phyloP scores from a whole-genome alignment of 768 basidiomycete genomes.

The Pleurotus giganteus region DNA sequence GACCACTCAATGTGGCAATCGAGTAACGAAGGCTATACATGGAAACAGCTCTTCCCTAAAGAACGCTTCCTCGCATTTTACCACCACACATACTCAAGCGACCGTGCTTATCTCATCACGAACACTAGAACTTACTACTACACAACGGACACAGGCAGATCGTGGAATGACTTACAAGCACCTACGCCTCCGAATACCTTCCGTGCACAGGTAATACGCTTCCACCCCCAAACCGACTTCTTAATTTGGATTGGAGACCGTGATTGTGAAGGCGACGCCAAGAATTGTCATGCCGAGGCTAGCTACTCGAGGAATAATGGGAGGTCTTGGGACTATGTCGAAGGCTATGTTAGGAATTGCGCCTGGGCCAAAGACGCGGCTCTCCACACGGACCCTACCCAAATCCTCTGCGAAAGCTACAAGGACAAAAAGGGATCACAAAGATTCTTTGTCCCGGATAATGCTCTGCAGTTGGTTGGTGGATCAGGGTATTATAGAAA shows the following conservation, averaged over 20 bases:
- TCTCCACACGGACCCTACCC: slow-evolving; percentile 76
- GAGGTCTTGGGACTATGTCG: slow-evolving; percentile 69
- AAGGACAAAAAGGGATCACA: slow-evolving; percentile 81
- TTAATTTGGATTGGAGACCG: slow-evolving; percentile 87
- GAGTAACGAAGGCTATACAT: slow-evolving; percentile 91
- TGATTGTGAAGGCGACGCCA: slow-evolving; percentile 48
- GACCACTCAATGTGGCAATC: slow-evolving; percentile 92
- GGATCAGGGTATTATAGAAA: slow-evolving; percentile 72
- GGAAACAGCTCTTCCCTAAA: slow-evolving; percentile 63
- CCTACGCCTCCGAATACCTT: slow-evolving; percentile 81
- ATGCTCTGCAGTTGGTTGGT: slow-evolving; percentile 76
- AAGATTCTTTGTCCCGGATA: slow-evolving; percentile 46
- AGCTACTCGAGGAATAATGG: slow-evolving; percentile 79
- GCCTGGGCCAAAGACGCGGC: slow-evolving; percentile 85
- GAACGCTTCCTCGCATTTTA: slow-evolving; percentile 80
- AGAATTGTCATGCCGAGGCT: slow-evolving; percentile 72
- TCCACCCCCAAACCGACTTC: slow-evolving; percentile 83
- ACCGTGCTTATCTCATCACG: slow-evolving; percentile 92
- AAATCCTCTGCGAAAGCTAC: slow-evolving; percentile 93
- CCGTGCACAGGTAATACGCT: slow-evolving; percentile 71
- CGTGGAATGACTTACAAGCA: slow-evolving; percentile 58
- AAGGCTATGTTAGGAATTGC: slow-evolving; percentile 87
- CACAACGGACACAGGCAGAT: slow-evolving; percentile 79
- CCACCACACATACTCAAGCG: slow-evolving; percentile 75
- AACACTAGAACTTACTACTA: slow-evolving; percentile 58